Evolutionary conservation across 2,329 filamentous ascomycete genomes (phyloP).

Genomic region (Xylaria multiplex): DNA sequence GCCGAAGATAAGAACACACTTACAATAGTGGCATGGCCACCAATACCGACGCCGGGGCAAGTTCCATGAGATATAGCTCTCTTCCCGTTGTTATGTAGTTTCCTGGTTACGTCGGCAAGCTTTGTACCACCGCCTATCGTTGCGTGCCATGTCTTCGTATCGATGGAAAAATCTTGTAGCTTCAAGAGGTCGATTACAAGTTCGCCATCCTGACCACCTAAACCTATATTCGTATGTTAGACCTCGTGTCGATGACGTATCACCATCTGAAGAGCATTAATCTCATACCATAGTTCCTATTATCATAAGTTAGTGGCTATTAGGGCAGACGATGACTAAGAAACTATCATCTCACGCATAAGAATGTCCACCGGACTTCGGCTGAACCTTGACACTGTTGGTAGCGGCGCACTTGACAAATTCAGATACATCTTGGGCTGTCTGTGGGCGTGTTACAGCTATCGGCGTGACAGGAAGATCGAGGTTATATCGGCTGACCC

Average conservation of each 20-base stretch:
- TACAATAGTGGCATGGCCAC: constrained; percentile 67
- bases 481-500: constrained; percentile 66
- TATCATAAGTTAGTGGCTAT: constrained; percentile 28
- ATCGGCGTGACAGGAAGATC: constrained; percentile 61
- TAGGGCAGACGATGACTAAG: background rate
- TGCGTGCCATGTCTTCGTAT: constrained; percentile 62
- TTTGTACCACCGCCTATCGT: constrained; percentile 64
- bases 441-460: constrained; percentile 66
- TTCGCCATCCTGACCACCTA: constrained; percentile 62
- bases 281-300: constrained; percentile 49
- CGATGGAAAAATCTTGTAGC: constrained; percentile 63
- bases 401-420: constrained; percentile 67
- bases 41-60: constrained; percentile 68
- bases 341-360: constrained; percentile 60
- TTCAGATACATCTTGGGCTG: constrained; percentile 63
- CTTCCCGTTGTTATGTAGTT: constrained; percentile 61
- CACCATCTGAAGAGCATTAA: constrained; percentile 7
- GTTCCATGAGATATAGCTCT: constrained; percentile 70
- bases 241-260: background rate
- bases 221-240: constrained; percentile 46
- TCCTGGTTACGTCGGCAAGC: constrained; percentile 62
- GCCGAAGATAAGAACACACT: constrained; percentile 37
- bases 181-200: constrained; percentile 66
- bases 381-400: constrained; percentile 64
- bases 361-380: constrained; percentile 72